These are phyloP conservation scores for Coniosporium tulheliwenetii DNA, from an alignment of 2,329 filamentous ascomycete genomes.

Conservation along the genomic window DNA sequence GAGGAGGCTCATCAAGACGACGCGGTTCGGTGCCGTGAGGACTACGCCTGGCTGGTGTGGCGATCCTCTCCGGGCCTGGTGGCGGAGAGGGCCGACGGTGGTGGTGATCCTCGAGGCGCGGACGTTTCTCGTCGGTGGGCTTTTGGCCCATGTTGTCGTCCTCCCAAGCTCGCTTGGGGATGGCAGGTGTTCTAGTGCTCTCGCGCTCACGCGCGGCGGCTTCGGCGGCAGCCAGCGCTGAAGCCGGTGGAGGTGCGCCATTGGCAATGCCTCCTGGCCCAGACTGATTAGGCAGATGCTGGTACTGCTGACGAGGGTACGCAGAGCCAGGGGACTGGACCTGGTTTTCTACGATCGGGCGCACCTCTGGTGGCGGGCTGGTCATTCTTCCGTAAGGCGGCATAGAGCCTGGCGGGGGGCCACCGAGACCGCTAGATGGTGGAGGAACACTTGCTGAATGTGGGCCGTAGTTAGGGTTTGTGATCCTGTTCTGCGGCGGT, in stretches of 20 bases:
- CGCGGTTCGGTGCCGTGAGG: conserved; percentile 55
- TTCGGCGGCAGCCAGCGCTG: conserved; percentile 51
- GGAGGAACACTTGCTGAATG: conserved; percentile 19
- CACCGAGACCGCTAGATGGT: conserved; percentile 36
- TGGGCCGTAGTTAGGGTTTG: conserved; percentile 30
- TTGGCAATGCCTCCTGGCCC: conserved; percentile 46
- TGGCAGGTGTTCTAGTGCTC: conserved; percentile 55
- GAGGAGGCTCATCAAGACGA: conserved; percentile 47
- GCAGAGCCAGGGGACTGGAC: conserved; percentile 83
- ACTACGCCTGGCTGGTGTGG: conserved; percentile 58
- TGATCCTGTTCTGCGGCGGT: conserved; percentile 25
- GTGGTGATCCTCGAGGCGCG: conserved; percentile 70
- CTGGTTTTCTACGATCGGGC: conserved; percentile 67
- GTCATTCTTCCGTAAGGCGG: conserved; percentile 60
- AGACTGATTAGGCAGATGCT: conserved; percentile 53
- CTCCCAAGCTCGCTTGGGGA: conserved; percentile 88
- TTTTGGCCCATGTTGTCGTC: conserved; percentile 69
- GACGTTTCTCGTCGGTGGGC: conserved; percentile 72
- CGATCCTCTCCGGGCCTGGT: conserved; percentile 22
- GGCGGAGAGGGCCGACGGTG: conserved; percentile 47
- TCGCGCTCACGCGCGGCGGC: conserved; percentile 51
- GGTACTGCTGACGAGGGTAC: conserved; percentile 69
- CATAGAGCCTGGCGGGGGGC: conserved; percentile 29
- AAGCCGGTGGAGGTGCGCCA: conserved; percentile 51
- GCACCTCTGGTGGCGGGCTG: conserved; percentile 71